Percentiles rank a stretch among this genome's conserved stretches.
Conservation (phyloP, 352 stramenopile genomes). For the Nothophytophthora sp. region DNA sequence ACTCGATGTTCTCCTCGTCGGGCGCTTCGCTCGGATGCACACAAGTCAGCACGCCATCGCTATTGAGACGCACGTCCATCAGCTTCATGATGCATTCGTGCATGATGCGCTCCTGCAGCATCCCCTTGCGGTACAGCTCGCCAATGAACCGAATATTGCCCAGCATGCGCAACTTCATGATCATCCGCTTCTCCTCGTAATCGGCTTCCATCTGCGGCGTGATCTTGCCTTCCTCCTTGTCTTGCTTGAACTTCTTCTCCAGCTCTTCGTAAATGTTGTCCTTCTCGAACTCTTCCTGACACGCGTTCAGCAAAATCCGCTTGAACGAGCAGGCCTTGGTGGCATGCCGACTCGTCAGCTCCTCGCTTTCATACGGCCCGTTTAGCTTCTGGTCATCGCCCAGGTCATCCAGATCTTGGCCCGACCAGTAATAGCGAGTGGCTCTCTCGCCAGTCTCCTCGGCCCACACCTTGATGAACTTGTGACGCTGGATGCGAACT, state of each 20-base stretch:
- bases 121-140: slow-evolving; percentile 97
- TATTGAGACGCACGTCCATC: slow-evolving; percentile 81
- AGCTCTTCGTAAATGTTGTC: slow-evolving; percentile 90
- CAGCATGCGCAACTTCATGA: slow-evolving; percentile 98
- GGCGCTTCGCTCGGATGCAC: slow-evolving; percentile 61
- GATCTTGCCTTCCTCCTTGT: slow-evolving; percentile 76
- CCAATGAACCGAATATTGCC: slow-evolving; percentile 95
- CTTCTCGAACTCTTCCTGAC: slow-evolving; percentile 91
- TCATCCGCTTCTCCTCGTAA: slow-evolving; percentile 85
- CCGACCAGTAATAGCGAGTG: slow-evolving; percentile 76
- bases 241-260: slow-evolving; percentile 68
- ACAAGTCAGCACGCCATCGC: slow-evolving; percentile 35
- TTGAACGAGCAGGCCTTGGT: slow-evolving; percentile 89
- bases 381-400: slow-evolving; percentile 72
- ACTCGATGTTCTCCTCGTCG: slow-evolving; percentile 97
- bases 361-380: slow-evolving; percentile 67
- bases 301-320: slow-evolving; percentile 90
- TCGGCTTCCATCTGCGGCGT: slow-evolving; percentile 67
- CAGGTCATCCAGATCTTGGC: slow-evolving; percentile 78
- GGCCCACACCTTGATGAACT: slow-evolving; percentile 86
- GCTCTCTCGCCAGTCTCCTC: slow-evolving; percentile 31
- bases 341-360: slow-evolving; percentile 55
- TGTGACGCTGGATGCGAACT: slow-evolving; percentile 71
- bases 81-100: slow-evolving; percentile 95
- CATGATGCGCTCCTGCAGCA: slow-evolving; percentile 98